Evolutionary conservation across 306 rosid genomes (phyloP).

Genomic region (Glycyrrhiza uralensis): DNA sequence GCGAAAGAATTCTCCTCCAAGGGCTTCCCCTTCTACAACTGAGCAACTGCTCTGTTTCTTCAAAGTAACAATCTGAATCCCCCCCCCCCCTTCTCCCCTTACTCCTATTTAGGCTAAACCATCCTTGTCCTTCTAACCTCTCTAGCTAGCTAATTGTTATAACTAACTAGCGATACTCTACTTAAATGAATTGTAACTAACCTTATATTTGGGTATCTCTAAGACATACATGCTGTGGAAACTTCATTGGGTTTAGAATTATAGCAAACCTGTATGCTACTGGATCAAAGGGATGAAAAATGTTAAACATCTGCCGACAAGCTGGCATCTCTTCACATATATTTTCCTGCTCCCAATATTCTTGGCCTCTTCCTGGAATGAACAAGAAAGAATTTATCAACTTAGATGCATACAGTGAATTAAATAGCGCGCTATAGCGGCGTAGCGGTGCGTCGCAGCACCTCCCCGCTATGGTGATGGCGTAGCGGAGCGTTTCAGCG

Average conservation of each 20-base stretch:
- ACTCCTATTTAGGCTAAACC: not conserved
- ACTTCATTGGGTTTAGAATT: slow-evolving; percentile 14
- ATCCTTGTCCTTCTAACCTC: not conserved
- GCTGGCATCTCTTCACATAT: slow-evolving; percentile 93
- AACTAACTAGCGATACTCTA: not conserved
- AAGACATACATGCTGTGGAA: not conserved
- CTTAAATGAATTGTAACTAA: not conserved
- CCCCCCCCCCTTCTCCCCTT: not conserved
- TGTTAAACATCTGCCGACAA: slow-evolving; percentile 87
- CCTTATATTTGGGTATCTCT: not conserved
- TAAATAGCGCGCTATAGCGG: too few species aligned
- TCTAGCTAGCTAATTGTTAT: not conserved
- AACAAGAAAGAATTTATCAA: slow-evolving; percentile 15
- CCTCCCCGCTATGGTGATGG: too few species aligned
- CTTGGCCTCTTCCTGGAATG: slow-evolving; percentile 75
- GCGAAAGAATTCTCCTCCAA: not conserved
- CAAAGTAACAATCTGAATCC: not conserved
- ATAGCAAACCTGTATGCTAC: slow-evolving; percentile 86
- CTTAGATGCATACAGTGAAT: not conserved
- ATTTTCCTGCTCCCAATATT: slow-evolving; percentile 85
- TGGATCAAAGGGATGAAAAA: slow-evolving; percentile 98
- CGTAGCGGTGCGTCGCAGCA: too few species aligned
- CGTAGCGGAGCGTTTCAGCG: too few species aligned
- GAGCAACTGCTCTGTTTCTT: not conserved
- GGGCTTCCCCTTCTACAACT: not conserved